These are phyloP conservation scores for Hordeum marinum DNA, from an alignment of 176 grass and related monocot species.

Conservation along the genomic window DNA sequence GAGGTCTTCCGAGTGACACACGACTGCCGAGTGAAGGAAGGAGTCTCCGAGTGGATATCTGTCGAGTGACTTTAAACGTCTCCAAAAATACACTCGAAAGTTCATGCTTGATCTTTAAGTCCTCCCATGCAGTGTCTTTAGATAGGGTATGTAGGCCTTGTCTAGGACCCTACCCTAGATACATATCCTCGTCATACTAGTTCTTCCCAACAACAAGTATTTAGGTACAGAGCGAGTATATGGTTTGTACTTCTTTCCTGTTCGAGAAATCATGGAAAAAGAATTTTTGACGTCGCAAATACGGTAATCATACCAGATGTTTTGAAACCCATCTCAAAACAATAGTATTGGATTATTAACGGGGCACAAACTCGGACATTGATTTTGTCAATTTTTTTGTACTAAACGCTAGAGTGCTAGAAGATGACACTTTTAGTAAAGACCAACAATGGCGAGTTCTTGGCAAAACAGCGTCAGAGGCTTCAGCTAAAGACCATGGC, in stretches of 20 bases:
- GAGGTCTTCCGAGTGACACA: too few relatives aligned
- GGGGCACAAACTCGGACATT: neutral
- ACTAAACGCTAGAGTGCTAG: neutral
- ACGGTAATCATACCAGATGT: neutral
- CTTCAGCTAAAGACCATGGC: neutral
- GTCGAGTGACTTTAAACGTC: too few relatives aligned
- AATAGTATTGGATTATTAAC: neutral
- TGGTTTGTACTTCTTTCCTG: neutral
- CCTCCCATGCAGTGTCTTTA: too few relatives aligned
- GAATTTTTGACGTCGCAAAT: neutral
- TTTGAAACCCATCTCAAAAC: neutral
- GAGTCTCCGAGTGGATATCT: too few relatives aligned
- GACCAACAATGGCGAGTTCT: neutral
- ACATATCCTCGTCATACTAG: too few relatives aligned
- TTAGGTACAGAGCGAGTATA: too few relatives aligned
- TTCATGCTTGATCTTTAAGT: too few relatives aligned
- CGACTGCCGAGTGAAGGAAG: too few relatives aligned
- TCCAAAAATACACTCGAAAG: too few relatives aligned
- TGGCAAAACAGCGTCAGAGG: neutral
- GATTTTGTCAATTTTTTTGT: neutral
- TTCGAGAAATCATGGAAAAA: neutral
- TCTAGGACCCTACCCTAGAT: too few relatives aligned
- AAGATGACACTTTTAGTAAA: neutral
- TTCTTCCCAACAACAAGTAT: too few relatives aligned
- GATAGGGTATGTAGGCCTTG: too few relatives aligned